These are phyloP conservation scores for Penicillium sp. DNA, from an alignment of 2,329 filamentous ascomycete genomes.

Conservation along the genomic window DNA sequence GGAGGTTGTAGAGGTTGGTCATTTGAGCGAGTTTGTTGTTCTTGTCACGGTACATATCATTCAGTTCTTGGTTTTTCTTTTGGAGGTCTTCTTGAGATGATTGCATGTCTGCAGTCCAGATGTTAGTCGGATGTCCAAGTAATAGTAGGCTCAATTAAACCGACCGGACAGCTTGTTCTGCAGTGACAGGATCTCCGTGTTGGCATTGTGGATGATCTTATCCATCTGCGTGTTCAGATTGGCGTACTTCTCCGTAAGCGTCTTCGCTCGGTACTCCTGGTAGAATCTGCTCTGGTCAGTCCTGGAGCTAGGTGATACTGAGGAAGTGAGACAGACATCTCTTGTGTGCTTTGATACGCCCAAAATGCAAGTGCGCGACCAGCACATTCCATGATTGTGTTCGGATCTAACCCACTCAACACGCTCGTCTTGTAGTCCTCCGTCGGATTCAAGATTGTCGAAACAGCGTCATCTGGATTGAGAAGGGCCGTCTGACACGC, in stretches of 20 bases:
- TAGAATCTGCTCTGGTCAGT: constrained; percentile 56
- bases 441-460: constrained; percentile 69
- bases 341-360: constrained; percentile 79
- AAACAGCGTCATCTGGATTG: constrained; percentile 71
- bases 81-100: constrained; percentile 61
- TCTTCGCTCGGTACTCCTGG: constrained; percentile 71
- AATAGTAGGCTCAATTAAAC: constrained; percentile 15
- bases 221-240: constrained; percentile 65
- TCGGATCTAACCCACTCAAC: constrained; percentile 77
- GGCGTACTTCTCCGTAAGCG: constrained; percentile 68
- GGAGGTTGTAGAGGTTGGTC: constrained; percentile 58
- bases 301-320: not conserved
- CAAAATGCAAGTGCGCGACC: constrained; percentile 77
- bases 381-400: constrained; percentile 81
- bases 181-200: constrained; percentile 65
- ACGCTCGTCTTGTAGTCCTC: constrained; percentile 90
- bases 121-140: not conserved
- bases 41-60: constrained; percentile 66
- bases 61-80: constrained; percentile 70
- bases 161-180: constrained; percentile 63
- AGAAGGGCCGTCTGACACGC: constrained; percentile 68
- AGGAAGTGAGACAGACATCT: constrained; percentile 59
- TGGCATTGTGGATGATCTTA: constrained; percentile 70
- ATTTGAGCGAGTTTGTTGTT: constrained; percentile 65
- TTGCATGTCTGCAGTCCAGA: constrained; percentile 50